Evolutionary conservation across 768 basidiomycete species (phyloP).

Genomic region (Lactarius quietus): DNA sequence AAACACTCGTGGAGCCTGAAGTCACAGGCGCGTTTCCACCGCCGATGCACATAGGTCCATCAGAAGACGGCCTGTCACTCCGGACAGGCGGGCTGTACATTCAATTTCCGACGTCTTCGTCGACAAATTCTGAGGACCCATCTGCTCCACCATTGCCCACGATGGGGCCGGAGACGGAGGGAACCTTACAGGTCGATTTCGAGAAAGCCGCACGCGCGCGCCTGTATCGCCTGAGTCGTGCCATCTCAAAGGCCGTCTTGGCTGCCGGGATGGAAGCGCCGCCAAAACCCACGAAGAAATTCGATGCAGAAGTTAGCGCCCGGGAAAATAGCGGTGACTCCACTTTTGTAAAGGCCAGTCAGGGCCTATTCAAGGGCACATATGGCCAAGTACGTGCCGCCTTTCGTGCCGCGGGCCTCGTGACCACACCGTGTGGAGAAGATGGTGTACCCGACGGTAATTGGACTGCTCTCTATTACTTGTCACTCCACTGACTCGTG

Average conservation of each 20-base stretch:
- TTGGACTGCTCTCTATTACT: neutral
- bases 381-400: conserved; percentile 28
- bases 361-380: conserved; percentile 27
- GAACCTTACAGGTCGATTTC: conserved; percentile 6
- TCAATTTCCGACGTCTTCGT: conserved; percentile 13
- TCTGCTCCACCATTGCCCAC: conserved; percentile 6
- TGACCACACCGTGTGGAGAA: conserved; percentile 25
- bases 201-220: conserved; percentile 19
- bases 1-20: conserved; percentile 24
- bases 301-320: conserved; percentile 16
- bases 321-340: neutral
- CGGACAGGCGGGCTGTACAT: conserved; percentile 27
- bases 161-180: conserved; percentile 2
- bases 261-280: conserved; percentile 27
- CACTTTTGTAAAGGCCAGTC: neutral
- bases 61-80: conserved; percentile 19
- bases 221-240: conserved; percentile 22
- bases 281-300: conserved; percentile 15
- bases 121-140: conserved; percentile 11
- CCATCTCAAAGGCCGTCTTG: conserved; percentile 27
- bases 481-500: conserved; percentile 8
- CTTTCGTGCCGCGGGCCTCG: conserved; percentile 26
- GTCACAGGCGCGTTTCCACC: neutral
- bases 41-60: neutral
- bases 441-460: conserved; percentile 25